A percentile compares a stretch with the other conserved stretches of the same genome.
Conservation (phyloP, 371 early-diverging fungal genomes). For the Circinella umbellata region DNA sequence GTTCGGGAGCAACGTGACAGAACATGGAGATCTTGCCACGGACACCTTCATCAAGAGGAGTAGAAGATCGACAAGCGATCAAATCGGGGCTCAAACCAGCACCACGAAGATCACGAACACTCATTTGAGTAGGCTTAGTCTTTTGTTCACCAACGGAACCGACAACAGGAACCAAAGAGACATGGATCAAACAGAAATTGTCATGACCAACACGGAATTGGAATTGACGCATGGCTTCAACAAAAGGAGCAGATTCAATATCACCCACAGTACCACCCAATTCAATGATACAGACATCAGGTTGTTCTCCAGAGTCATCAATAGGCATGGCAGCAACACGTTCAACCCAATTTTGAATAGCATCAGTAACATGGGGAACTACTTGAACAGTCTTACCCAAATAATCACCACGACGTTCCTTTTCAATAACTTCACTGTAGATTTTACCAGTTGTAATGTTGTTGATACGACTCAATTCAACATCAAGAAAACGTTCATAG, state of each 20-base stretch:
- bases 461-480: constrained; percentile 94
- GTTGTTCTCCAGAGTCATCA: constrained; percentile 82
- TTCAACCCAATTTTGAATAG: constrained; percentile 97
- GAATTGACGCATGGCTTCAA: constrained; percentile 99
- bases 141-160: constrained; percentile 99
- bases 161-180: constrained; percentile 97
- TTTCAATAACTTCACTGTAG: constrained; percentile 94
- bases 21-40: constrained; percentile 97
- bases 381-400: constrained; percentile 99
- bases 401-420: constrained; percentile 93
- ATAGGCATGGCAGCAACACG: constrained; percentile 88
- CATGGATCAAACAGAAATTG: constrained; percentile 97
- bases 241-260: constrained; percentile 98
- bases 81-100: constrained; percentile 97
- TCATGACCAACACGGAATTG: constrained; percentile 98
- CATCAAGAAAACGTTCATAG: constrained; percentile 98
- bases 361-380: constrained; percentile 98
- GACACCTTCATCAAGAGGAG: constrained; percentile 81
- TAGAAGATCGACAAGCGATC: constrained; percentile 94
- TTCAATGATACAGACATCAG: constrained; percentile 99
- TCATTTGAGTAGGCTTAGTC: constrained; percentile 98
- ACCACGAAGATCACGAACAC: constrained; percentile 94
- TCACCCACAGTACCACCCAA: constrained; percentile 99
- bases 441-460: constrained; percentile 99
- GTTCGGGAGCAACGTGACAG: constrained; percentile 94